Evolutionary conservation across 495 filamentous ascomycete genomes (phyloP).

Genomic region (Xylaria grammica): DNA sequence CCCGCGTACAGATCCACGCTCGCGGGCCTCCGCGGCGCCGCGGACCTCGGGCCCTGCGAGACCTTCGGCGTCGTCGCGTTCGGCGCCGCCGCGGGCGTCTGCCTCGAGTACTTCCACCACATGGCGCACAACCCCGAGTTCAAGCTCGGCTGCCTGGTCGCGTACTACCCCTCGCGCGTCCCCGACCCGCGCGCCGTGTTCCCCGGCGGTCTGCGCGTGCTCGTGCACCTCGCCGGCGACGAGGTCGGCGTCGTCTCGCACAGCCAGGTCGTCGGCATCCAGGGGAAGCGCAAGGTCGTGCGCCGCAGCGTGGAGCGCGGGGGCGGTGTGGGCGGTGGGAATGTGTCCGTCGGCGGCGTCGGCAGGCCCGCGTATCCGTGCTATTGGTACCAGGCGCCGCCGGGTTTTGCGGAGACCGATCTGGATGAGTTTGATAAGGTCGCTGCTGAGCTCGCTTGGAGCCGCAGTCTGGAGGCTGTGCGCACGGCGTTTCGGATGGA

Average conservation of each 20-base stretch:
- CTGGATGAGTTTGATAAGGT: constrained; percentile 55
- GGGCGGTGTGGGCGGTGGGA: constrained; percentile 60
- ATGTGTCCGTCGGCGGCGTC: constrained; percentile 35
- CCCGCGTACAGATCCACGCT: constrained; percentile 60
- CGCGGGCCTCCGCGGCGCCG: constrained; percentile 24
- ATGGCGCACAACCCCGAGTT: constrained; percentile 47
- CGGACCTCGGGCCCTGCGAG: constrained; percentile 36
- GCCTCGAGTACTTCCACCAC: constrained; percentile 43
- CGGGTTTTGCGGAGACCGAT: constrained; percentile 59
- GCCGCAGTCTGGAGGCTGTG: constrained; percentile 49
- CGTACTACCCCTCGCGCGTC: constrained; percentile 53
- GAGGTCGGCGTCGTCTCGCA: constrained; percentile 48
- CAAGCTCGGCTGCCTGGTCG: constrained; percentile 54
- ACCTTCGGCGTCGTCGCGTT: constrained; percentile 45
- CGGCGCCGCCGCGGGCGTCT: constrained; percentile 41
- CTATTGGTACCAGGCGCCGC: constrained; percentile 47
- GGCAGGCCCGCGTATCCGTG: constrained; percentile 38
- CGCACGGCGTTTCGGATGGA: constrained; percentile 64
- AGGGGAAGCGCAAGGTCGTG: constrained; percentile 60
- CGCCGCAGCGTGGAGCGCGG: constrained; percentile 58
- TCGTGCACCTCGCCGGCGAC: constrained; percentile 52
- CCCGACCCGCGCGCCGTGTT: constrained; percentile 49
- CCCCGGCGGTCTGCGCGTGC: constrained; percentile 44
- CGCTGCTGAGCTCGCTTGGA: constrained; percentile 54
- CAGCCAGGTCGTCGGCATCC: constrained; percentile 64